Percentiles rank a stretch among this genome's conserved stretches.
These are phyloP conservation scores for Fallopia convolvulus DNA, from an alignment of 148 eudicot species.

Conservation along the genomic window DNA sequence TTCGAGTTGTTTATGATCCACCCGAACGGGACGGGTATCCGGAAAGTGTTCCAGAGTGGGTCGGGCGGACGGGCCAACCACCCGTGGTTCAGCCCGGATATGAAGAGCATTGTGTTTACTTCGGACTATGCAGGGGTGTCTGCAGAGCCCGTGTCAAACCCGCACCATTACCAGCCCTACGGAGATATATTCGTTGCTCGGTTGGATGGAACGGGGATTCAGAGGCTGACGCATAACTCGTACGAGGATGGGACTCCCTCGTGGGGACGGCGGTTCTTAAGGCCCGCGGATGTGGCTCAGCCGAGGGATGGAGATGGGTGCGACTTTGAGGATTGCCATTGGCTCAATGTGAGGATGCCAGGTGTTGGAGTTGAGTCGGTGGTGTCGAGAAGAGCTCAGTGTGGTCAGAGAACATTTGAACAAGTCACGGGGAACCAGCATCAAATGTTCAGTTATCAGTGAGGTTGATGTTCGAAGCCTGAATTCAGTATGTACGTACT, in stretches of 20 bases:
- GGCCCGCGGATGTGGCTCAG: slow-evolving; percentile 32
- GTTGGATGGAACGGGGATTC: slow-evolving; percentile 53
- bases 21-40: slow-evolving; percentile 74
- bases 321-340: slow-evolving; percentile 61
- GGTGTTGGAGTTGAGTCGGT: background rate
- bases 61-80: slow-evolving; percentile 64
- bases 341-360: slow-evolving; percentile 36
- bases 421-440: background rate
- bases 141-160: slow-evolving; percentile 84
- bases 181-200: slow-evolving; percentile 64
- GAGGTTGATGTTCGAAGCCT: background rate
- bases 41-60: slow-evolving; percentile 64
- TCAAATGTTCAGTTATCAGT: background rate
- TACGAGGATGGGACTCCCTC: slow-evolving; percentile 90
- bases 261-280: slow-evolving; percentile 54
- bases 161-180: slow-evolving; percentile 82
- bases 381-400: background rate
- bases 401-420: slow-evolving; percentile 5
- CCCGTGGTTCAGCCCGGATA: slow-evolving; percentile 87
- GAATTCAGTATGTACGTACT: background rate
- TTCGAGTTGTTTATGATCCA: slow-evolving; percentile 61
- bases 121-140: slow-evolving; percentile 80
- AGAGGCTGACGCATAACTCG: slow-evolving; percentile 70
- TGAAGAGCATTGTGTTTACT: slow-evolving; percentile 54
- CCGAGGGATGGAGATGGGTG: slow-evolving; percentile 36